Evolutionary conservation across 495 filamentous ascomycete species (phyloP), one percentile per base, ranked within the genome.

Genomic region (Poronia punctata): DNA sequence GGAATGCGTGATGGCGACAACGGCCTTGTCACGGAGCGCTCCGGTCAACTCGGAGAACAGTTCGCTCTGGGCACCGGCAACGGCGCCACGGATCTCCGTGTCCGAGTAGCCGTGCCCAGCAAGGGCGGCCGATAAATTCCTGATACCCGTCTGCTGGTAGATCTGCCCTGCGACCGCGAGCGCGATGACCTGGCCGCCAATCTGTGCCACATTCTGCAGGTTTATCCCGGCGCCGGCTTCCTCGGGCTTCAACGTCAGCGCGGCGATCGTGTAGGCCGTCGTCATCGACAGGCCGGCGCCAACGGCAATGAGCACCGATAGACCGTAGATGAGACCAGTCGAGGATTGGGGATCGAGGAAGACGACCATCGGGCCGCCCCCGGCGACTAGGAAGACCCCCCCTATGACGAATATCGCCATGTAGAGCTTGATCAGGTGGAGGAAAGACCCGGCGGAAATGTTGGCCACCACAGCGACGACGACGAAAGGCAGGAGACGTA

Each of bases 401-500:
- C 66, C 68, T 2, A 65, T 34, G 3, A 75, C 35, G 52, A 74
- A 84, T 66, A 78, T 75, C 1, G 72, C 73, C 64, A 74, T 72
- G 54, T 83, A 83, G 43, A 70, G 67, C 2, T 68, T 67, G 12
- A 63, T 49, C 25, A 61, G 65, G 4, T 64, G 54, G 43, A 84
- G 67, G 14, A 78, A 40, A 3, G 56, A 61, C 18, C 80, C 79
- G 30, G 72, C 70, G 22, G 52, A 14, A 12, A 80, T 54, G 34
- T 60, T 66, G 29, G 59, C 51, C 41, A 65, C 52, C 14, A 81
- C 67, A 31, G 71, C 50, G 4, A 77, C 34, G 35, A 70, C 32
- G 34, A 82, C 64, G 38, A 73, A 79, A 2, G 82, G 79, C 3
- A 84, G 65, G 2, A 82, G 62, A 5, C 72, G 66, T 1, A 81